Evolutionary conservation across 805 yeast species (phyloP).

Genomic region (Cyberlindnera euphorbiiphila): DNA sequence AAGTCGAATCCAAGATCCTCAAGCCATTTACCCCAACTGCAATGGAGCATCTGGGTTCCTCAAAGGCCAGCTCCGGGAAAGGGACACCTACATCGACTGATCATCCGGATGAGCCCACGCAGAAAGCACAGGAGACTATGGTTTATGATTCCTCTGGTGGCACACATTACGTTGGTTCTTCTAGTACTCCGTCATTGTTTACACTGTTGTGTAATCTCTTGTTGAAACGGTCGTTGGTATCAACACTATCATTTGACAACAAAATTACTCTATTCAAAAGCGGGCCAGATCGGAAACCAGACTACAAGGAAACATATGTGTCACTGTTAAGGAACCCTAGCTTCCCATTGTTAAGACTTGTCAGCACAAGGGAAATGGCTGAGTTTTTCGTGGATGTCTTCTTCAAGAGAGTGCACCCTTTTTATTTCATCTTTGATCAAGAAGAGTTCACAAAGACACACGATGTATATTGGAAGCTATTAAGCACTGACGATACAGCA

Average conservation of each 20-base stretch:
- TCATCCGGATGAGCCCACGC: not conserved
- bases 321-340: slow-evolving; percentile 18
- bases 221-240: slow-evolving; percentile 30
- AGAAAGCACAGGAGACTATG: slow-evolving; percentile 27
- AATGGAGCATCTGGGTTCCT: slow-evolving; percentile 5
- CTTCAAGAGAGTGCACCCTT: slow-evolving; percentile 42
- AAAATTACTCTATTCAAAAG: slow-evolving; percentile 23
- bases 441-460: slow-evolving; percentile 32
- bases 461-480: slow-evolving; percentile 35
- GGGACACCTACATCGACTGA: slow-evolving; percentile 1
- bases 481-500: slow-evolving; percentile 2
- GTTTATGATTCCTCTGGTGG: slow-evolving; percentile 43
- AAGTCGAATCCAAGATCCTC: slow-evolving; percentile 20
- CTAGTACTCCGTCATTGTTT: slow-evolving; percentile 42
- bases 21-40: slow-evolving; percentile 22
- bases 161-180: slow-evolving; percentile 44
- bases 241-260: slow-evolving; percentile 35
- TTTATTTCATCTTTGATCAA: slow-evolving; percentile 39
- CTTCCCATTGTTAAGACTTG: slow-evolving; percentile 38
- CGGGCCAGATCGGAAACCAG: slow-evolving; percentile 10
- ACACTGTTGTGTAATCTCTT: slow-evolving; percentile 41
- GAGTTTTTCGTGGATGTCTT: slow-evolving; percentile 35
- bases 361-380: slow-evolving; percentile 32
- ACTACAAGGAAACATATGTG: slow-evolving; percentile 14
- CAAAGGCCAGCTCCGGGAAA: too few relatives aligned